These are phyloP conservation scores for Aspergillus coremiiformis DNA, from an alignment of 495 filamentous ascomycete genomes.

Conservation along the genomic window DNA sequence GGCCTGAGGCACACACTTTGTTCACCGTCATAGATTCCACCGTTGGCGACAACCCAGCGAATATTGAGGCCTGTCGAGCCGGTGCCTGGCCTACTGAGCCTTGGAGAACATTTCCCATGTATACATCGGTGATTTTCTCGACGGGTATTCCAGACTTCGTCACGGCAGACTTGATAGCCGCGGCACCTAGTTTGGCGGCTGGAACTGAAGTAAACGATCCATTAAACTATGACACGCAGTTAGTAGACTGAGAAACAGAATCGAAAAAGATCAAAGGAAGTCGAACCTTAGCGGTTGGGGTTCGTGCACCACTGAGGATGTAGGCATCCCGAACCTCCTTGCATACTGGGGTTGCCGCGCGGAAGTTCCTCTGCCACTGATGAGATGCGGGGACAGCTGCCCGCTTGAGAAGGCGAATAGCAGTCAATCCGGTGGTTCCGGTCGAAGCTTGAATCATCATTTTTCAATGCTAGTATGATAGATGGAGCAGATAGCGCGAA, in stretches of 20 bases:
- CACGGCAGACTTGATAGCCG: slow-evolving; percentile 83
- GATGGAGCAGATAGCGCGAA: not conserved
- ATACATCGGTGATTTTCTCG: slow-evolving; percentile 76
- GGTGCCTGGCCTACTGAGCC: slow-evolving; percentile 80
- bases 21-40: slow-evolving; percentile 89
- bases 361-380: slow-evolving; percentile 57
- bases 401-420: not conserved
- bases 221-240: slow-evolving; percentile 63
- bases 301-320: slow-evolving; percentile 80
- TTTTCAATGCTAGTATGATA: not conserved
- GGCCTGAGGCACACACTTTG: slow-evolving; percentile 92
- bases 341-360: slow-evolving; percentile 46
- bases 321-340: slow-evolving; percentile 82
- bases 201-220: slow-evolving; percentile 74
- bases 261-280: not conserved
- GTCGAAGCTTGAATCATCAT: not conserved
- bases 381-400: slow-evolving; percentile 32
- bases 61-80: slow-evolving; percentile 82
- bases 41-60: slow-evolving; percentile 69
- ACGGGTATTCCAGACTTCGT: slow-evolving; percentile 72
- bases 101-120: slow-evolving; percentile 96
- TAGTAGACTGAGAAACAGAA: not conserved
- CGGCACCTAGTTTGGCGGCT: slow-evolving; percentile 78
- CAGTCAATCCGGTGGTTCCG: not conserved
- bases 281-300: slow-evolving; percentile 75